Evolutionary conservation across 768 basidiomycete species (phyloP).

Genomic region (Russula ochroleuca): DNA sequence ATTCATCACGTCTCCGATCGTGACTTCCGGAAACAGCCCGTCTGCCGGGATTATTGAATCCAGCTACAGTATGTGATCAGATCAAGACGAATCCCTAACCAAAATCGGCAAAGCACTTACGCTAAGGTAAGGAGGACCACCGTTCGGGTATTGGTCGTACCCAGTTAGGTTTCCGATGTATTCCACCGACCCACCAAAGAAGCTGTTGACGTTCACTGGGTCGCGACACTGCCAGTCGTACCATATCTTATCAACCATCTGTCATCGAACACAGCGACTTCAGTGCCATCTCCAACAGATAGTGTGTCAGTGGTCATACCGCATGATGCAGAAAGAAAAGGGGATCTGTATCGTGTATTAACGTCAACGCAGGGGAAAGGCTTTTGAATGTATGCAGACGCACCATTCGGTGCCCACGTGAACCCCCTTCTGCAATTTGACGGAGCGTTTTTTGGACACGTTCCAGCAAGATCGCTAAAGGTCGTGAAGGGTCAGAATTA

Average conservation of each 20-base stretch:
- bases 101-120: slow-evolving; percentile 20
- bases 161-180: slow-evolving; percentile 27
- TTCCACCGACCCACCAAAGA: slow-evolving; percentile 35
- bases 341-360: slow-evolving; percentile 31
- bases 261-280: not conserved
- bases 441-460: slow-evolving; percentile 32
- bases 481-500: not conserved
- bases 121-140: slow-evolving; percentile 30
- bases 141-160: slow-evolving; percentile 31
- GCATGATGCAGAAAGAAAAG: slow-evolving; percentile 39
- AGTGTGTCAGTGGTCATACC: slow-evolving; percentile 22
- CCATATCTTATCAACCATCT: slow-evolving; percentile 41
- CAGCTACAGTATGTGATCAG: slow-evolving; percentile 26
- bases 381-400: not conserved
- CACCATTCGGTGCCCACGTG: slow-evolving; percentile 36
- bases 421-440: slow-evolving; percentile 31
- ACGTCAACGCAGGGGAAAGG: not conserved
- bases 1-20: slow-evolving; percentile 33
- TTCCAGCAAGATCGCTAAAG: slow-evolving; percentile 33
- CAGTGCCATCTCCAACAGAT: not conserved
- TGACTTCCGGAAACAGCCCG: slow-evolving; percentile 31
- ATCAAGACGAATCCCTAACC: not conserved
- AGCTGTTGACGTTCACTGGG: slow-evolving; percentile 30
- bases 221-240: slow-evolving; percentile 36
- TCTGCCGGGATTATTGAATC: slow-evolving; percentile 32